Conservation (phyloP, 495 filamentous ascomycete genomes). For the Aspergillus heteromorphus region DNA sequence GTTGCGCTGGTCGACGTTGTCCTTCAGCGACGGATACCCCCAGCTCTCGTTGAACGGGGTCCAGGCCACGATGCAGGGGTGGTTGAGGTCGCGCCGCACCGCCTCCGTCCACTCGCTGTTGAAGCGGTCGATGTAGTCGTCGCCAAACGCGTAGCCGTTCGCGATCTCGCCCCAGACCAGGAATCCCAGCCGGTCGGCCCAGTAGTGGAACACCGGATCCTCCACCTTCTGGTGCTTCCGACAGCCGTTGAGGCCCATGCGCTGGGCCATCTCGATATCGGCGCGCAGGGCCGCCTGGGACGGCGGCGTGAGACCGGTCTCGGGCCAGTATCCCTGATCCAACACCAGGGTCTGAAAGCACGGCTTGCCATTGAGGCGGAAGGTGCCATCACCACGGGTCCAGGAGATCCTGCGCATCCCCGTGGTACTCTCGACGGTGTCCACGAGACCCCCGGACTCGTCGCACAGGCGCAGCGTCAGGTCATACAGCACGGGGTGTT, state of each 20-base stretch:
- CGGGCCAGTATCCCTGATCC: slow-evolving; percentile 37
- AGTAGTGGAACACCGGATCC: slow-evolving; percentile 33
- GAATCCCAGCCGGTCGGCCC: slow-evolving; percentile 37
- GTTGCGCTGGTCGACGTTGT: slow-evolving; percentile 49
- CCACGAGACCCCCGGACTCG: slow-evolving; percentile 12
- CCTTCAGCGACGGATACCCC: slow-evolving; percentile 49
- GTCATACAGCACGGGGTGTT: slow-evolving; percentile 35
- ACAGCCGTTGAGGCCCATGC: slow-evolving; percentile 32
- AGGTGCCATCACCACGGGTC: slow-evolving; percentile 32
- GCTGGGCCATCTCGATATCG: slow-evolving; percentile 30
- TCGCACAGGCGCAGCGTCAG: slow-evolving; percentile 24
- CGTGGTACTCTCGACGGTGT: slow-evolving; percentile 27
- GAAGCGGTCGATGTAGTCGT: slow-evolving; percentile 48
- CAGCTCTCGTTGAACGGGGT: slow-evolving; percentile 60
- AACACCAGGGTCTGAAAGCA: slow-evolving; percentile 34
- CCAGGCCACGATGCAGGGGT: slow-evolving; percentile 57
- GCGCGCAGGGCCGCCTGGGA: slow-evolving; percentile 26
- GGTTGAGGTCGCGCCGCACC: slow-evolving; percentile 54
- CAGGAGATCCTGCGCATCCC: slow-evolving; percentile 35
- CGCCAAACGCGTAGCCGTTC: slow-evolving; percentile 44
- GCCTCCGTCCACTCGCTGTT: slow-evolving; percentile 52
- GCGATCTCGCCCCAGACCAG: slow-evolving; percentile 40
- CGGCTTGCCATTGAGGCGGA: slow-evolving; percentile 34
- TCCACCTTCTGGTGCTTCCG: slow-evolving; percentile 42
- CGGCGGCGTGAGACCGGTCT: slow-evolving; percentile 35